Evolutionary conservation across 805 yeast species (phyloP).

Genomic region (Spathaspora gorwiae): DNA sequence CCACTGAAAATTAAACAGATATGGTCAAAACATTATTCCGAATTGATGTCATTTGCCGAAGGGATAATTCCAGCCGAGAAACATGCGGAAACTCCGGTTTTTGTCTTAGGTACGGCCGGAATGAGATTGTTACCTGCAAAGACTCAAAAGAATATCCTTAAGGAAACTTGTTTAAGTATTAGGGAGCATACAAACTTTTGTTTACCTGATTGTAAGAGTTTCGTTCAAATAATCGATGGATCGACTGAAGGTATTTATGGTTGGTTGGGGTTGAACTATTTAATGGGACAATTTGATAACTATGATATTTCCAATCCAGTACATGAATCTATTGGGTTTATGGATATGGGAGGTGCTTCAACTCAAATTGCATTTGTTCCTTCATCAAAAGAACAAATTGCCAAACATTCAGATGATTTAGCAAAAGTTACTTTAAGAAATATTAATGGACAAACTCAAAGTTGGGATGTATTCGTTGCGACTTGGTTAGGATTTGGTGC

Average conservation of each 20-base stretch:
- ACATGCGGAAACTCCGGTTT: slow-evolving; percentile 72
- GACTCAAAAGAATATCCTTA: slow-evolving; percentile 50
- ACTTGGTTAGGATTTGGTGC: slow-evolving; percentile 99
- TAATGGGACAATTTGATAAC: slow-evolving; percentile 60
- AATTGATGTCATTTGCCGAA: slow-evolving; percentile 65
- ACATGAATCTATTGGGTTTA: slow-evolving; percentile 77
- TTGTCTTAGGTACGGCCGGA: slow-evolving; percentile 94
- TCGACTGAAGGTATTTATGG: slow-evolving; percentile 94
- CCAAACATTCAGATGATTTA: slow-evolving; percentile 68
- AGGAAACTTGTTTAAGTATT: slow-evolving; percentile 56
- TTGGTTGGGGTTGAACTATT: slow-evolving; percentile 88
- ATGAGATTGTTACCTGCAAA: slow-evolving; percentile 70
- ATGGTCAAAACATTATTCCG: slow-evolving; percentile 68
- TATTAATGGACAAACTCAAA: slow-evolving; percentile 63
- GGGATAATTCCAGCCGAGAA: slow-evolving; percentile 60
- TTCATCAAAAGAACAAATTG: slow-evolving; percentile 51
- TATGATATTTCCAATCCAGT: slow-evolving; percentile 31
- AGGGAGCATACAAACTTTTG: slow-evolving; percentile 52
- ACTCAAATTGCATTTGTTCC: slow-evolving; percentile 95
- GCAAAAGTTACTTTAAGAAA: slow-evolving; percentile 61
- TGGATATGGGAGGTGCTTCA: slow-evolving; percentile 99
- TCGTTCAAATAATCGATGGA: slow-evolving; percentile 86
- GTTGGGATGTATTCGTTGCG: slow-evolving; percentile 86
- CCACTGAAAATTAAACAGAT: slow-evolving; percentile 46
- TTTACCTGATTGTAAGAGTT: slow-evolving; percentile 58